Evolutionary conservation across 1,139 yeast genomes (phyloP), one percentile per base, ranked within the genome.

Genomic region (Arxiozyma bovina): DNA sequence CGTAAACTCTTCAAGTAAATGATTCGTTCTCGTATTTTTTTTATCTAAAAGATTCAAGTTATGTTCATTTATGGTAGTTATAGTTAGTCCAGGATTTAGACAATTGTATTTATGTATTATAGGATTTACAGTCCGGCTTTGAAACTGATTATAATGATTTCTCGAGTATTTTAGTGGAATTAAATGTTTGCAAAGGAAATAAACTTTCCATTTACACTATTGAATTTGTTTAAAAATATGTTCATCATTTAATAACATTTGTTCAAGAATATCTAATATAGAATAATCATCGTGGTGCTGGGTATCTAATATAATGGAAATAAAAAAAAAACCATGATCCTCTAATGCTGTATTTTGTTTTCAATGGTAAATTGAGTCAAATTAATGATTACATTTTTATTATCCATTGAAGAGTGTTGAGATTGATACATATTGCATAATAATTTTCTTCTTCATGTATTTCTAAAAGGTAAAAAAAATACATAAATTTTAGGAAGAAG

Each of bases 191-290:
- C 91, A 97, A 45, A 96, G 95, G 73, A 91, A 90, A 72, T 83
- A 91, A 54, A 91, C 81, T 65, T 88, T 94, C 98, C 98, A 91
- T 66, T 82, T 83, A 54, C 79, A 80, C 96, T 96, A 91, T 61
- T 83, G 83, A 51, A 90, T 80, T 53, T 77, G 72, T 0, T 71
- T 57, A n/a, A 73, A 72, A 49, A 76, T 68, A 20, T 69, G 73
- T 40, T 69, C 54, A 63, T 85, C 77, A 60, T 80, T 81, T 54
- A 87, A 76, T 58, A 89, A 76, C 1, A 90, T 91, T 55, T 75
- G 75, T 61, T 83, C 81, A 67, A 89, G 77, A 4, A 81, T 87
- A 63, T 83, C 83, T 25, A 90, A 88, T 62, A 87, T 75, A 3
- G 95, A 86, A 42, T 20, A 20, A 11, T 51, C 20, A 47, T 46